These are phyloP conservation scores for Garcia nutans DNA, from an alignment of 345 rosid species.

Conservation along the genomic window DNA sequence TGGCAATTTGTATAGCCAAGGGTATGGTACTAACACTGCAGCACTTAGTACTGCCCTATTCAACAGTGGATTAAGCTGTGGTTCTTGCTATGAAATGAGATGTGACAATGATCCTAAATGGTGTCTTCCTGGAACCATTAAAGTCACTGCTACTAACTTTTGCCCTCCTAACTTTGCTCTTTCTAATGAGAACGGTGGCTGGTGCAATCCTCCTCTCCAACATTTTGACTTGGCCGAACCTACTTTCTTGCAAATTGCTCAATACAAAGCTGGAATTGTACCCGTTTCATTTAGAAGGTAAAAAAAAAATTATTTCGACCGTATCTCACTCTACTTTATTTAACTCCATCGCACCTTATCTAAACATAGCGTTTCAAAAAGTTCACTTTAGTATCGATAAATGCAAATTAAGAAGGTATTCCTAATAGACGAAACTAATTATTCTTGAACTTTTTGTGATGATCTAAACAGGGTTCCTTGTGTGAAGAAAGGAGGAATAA, in stretches of 20 bases:
- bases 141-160: slow-evolving; percentile 33
- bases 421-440: no score
- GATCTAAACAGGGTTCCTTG: slow-evolving; percentile 65
- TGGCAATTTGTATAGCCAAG: slow-evolving; percentile 35
- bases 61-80: slow-evolving; percentile 36
- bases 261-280: slow-evolving; percentile 89
- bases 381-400: no score
- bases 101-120: slow-evolving; percentile 33
- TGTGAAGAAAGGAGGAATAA: slow-evolving; percentile 81
- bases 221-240: slow-evolving; percentile 97
- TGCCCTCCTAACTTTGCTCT: slow-evolving; percentile 78
- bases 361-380: no score
- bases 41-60: slow-evolving; percentile 39
- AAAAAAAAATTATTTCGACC: no score
- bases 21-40: slow-evolving; percentile 39
- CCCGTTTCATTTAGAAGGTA: slow-evolving; percentile 88
- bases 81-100: slow-evolving; percentile 33
- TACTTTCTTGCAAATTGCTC: slow-evolving; percentile 88
- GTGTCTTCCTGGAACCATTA: slow-evolving; percentile 36
- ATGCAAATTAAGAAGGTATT: no score
- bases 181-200: slow-evolving; percentile 84
- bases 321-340: no score
- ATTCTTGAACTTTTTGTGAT: not conserved
- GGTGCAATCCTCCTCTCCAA: slow-evolving; percentile 98
- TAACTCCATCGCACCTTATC: no score